Conservation (phyloP, 106 monocot species). For the Dioscorea alata region DNA sequence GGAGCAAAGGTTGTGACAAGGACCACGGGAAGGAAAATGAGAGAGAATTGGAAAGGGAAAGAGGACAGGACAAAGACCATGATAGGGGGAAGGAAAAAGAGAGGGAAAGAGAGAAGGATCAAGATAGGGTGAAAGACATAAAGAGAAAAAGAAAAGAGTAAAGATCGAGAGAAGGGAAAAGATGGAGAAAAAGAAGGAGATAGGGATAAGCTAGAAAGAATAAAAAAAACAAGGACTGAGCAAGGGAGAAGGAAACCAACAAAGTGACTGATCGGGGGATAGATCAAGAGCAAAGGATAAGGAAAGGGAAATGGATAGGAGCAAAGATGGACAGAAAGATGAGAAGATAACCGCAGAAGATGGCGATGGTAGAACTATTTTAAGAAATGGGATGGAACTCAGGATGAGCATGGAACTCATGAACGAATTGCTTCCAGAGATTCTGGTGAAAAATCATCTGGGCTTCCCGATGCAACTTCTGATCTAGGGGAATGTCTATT, state of each 20-base stretch:
- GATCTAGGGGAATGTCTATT: conserved; percentile 31
- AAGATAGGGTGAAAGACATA: conserved; percentile 11
- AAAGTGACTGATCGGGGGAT: conserved; percentile 12
- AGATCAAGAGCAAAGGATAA: conserved; percentile 8
- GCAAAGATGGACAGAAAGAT: conserved; percentile 16
- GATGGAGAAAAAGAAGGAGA: conserved; percentile 21
- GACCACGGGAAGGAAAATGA: conserved; percentile 22
- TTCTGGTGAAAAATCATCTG: conserved; percentile 9
- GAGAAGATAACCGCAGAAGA: conserved; percentile 10
- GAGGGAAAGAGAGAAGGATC: conserved; percentile 15
- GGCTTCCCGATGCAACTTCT: conserved; percentile 3
- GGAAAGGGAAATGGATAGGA: conserved; percentile 12
- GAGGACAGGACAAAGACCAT: conserved; percentile 27
- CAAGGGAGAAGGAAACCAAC: conserved; percentile 28
- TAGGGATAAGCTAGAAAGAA: conserved; percentile 2
- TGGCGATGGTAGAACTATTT: conserved; percentile 1
- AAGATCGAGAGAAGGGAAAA: conserved; percentile 24
- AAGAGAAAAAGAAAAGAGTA: conserved; percentile 17
- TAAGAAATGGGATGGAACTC: conserved; percentile 8
- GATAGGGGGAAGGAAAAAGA: conserved; percentile 28
- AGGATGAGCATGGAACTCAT: neutral
- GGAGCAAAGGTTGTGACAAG: conserved; percentile 19
- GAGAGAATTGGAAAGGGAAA: conserved; percentile 20
- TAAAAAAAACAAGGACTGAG: conserved; percentile 6
- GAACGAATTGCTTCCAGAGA: conserved; percentile 6